These are phyloP conservation scores for Alternaria novae-zelandiae DNA, from an alignment of 2,329 filamentous ascomycete genomes.

Conservation along the genomic window DNA sequence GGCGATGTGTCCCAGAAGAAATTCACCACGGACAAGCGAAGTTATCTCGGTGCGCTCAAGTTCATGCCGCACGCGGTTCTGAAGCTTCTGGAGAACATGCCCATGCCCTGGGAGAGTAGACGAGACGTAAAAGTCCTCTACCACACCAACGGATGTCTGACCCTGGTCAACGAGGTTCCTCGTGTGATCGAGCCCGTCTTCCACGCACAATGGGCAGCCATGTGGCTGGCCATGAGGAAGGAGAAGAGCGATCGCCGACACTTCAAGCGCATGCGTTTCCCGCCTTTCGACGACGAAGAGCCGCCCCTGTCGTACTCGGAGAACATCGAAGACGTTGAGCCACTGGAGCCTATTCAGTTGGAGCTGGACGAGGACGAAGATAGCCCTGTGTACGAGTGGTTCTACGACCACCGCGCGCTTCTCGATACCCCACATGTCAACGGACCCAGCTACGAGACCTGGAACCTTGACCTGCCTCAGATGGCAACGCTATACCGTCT, in stretches of 20 bases:
- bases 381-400: slow-evolving; percentile 90
- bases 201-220: slow-evolving; percentile 98
- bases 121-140: slow-evolving; percentile 98
- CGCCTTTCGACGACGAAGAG: slow-evolving; percentile 98
- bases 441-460: slow-evolving; percentile 93
- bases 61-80: slow-evolving; percentile 99
- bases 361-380: slow-evolving; percentile 96
- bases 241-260: slow-evolving; percentile 95
- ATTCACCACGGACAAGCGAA: slow-evolving; percentile 97
- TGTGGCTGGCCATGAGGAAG: slow-evolving; percentile 98
- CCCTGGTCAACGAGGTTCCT: slow-evolving; percentile 93
- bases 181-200: slow-evolving; percentile 97
- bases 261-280: slow-evolving; percentile 99
- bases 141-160: slow-evolving; percentile 96
- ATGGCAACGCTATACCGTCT: slow-evolving; percentile 96
- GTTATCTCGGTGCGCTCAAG: slow-evolving; percentile 94
- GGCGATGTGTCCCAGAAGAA: slow-evolving; percentile 99
- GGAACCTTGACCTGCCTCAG: slow-evolving; percentile 91
- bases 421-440: slow-evolving; percentile 93
- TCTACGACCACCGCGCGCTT: slow-evolving; percentile 92
- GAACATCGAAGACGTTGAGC: slow-evolving; percentile 98
- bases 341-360: slow-evolving; percentile 97
- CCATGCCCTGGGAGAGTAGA: slow-evolving; percentile 98
- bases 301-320: slow-evolving; percentile 97
- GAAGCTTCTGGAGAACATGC: slow-evolving; percentile 98